A percentile compares a stretch with the other conserved stretches of the same genome.
Conservation (phyloP, 192 early-diverging fungal genomes). For the Kappamyces sp. region DNA sequence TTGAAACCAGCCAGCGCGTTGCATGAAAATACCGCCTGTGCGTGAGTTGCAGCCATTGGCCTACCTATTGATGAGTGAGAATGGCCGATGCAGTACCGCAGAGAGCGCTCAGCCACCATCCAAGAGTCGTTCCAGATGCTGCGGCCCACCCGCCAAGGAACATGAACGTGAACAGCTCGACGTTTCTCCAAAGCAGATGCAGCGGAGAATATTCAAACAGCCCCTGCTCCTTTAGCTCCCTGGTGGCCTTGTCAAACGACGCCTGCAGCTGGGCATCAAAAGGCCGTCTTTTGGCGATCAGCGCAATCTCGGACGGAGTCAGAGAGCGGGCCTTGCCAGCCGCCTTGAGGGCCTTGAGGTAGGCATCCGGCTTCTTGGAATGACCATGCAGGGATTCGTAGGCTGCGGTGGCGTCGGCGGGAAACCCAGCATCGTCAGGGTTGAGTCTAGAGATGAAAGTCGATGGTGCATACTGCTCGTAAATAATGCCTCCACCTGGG, state of each 20-base stretch:
- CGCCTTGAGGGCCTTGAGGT: not conserved
- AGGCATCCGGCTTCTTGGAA: slow-evolving; percentile 5
- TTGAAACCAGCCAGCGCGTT: slow-evolving; percentile 15
- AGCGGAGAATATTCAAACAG: slow-evolving; percentile 10
- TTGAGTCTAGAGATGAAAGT: not conserved
- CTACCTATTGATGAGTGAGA: no score
- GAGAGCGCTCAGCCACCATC: slow-evolving; percentile 3
- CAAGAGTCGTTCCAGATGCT: not conserved
- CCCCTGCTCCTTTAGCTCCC: not conserved
- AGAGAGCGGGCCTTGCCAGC: slow-evolving; percentile 1
- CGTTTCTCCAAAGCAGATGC: slow-evolving; percentile 12
- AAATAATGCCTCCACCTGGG: slow-evolving; percentile 12
- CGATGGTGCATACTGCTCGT: slow-evolving; percentile 4
- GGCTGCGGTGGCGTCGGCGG: slow-evolving; percentile 12
- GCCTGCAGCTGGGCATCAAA: slow-evolving; percentile 5
- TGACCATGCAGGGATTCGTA: slow-evolving; percentile 16
- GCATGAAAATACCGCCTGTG: slow-evolving; percentile 9
- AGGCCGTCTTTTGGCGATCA: not conserved
- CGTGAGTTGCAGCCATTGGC: not conserved
- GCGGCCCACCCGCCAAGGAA: slow-evolving; percentile 3
- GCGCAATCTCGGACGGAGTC: not conserved
- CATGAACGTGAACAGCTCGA: slow-evolving; percentile 11
- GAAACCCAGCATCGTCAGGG: not conserved
- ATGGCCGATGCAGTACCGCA: no score
- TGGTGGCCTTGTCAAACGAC: slow-evolving; percentile 7